These are phyloP conservation scores for Podospora didyma DNA, from an alignment of 495 filamentous ascomycete genomes.

Conservation along the genomic window DNA sequence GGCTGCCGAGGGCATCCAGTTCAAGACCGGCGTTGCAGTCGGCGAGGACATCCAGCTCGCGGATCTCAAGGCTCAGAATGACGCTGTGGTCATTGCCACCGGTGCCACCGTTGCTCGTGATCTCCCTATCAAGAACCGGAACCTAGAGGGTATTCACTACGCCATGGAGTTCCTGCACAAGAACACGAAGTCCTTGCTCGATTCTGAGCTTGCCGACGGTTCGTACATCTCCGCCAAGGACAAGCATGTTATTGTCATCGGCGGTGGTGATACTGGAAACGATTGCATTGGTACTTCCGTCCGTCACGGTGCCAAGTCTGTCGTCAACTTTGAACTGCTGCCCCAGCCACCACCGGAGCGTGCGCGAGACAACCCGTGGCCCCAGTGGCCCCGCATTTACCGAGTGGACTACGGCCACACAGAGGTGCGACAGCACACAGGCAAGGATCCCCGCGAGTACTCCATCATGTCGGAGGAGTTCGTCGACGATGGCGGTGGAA, in stretches of 20 bases:
- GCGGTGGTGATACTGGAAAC: constrained; percentile 97
- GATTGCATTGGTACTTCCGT: constrained; percentile 99
- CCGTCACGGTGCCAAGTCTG: constrained; percentile 93
- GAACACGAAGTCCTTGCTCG: constrained; percentile 98
- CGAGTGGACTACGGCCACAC: constrained; percentile 96
- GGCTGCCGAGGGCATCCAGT: constrained; percentile 84
- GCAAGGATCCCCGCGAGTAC: constrained; percentile 95
- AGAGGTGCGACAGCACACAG: constrained; percentile 96
- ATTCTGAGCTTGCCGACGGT: constrained; percentile 82
- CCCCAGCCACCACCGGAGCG: constrained; percentile 93
- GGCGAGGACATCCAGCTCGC: constrained; percentile 76
- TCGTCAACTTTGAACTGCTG: constrained; percentile 96
- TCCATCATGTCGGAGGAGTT: constrained; percentile 99
- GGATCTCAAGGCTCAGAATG: constrained; percentile 70
- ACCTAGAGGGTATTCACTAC: constrained; percentile 91
- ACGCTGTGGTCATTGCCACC: constrained; percentile 93
- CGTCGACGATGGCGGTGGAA: constrained; percentile 82
- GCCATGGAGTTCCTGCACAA: constrained; percentile 98
- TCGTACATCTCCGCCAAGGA: constrained; percentile 94
- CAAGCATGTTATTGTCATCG: constrained; percentile 97
- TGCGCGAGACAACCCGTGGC: constrained; percentile 97
- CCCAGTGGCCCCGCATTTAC: constrained; percentile 98
- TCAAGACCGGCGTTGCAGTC: constrained; percentile 71
- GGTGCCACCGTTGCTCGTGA: constrained; percentile 96
- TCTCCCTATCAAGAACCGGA: constrained; percentile 86